A percentile compares a stretch with the other conserved stretches of the same genome.
phyloP scores from a whole-genome alignment of 1,284 basidiomycete species.

The Ustilago shanxiensis region DNA sequence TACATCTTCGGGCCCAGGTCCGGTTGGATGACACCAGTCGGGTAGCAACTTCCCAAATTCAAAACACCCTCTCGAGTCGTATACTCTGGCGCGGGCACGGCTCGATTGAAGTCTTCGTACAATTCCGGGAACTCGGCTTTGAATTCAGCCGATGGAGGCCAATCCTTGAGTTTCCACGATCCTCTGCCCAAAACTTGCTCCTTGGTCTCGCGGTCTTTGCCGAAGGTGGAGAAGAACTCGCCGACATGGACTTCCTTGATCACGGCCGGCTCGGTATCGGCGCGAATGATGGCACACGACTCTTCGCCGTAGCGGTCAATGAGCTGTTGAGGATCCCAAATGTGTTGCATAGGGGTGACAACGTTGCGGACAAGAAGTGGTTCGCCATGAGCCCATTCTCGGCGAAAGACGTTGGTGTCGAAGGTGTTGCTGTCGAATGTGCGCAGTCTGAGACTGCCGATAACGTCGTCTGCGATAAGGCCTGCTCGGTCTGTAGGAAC shows the following conservation, averaged over 20 bases:
- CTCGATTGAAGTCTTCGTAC: slow-evolving; percentile 85
- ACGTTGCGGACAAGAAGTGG: slow-evolving; percentile 56
- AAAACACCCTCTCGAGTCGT: slow-evolving; percentile 87
- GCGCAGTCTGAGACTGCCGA: slow-evolving; percentile 29
- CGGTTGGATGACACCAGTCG: slow-evolving; percentile 82
- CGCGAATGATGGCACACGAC: slow-evolving; percentile 75
- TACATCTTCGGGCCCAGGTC: slow-evolving; percentile 83
- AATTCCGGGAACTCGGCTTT: slow-evolving; percentile 84
- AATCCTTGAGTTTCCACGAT: slow-evolving; percentile 90
- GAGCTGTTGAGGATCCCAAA: slow-evolving; percentile 87
- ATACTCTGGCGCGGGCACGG: slow-evolving; percentile 87
- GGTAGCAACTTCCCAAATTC: slow-evolving; percentile 87
- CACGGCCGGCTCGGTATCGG: slow-evolving; percentile 74
- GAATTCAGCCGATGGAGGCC: slow-evolving; percentile 89
- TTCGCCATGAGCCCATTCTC: slow-evolving; percentile 52
- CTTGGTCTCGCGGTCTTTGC: slow-evolving; percentile 75
- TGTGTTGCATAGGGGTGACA: slow-evolving; percentile 19
- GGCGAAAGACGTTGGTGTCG: slow-evolving; percentile 26
- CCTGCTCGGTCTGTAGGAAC: slow-evolving; percentile 16
- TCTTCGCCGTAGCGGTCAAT: slow-evolving; percentile 75
- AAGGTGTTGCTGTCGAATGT: slow-evolving; percentile 21
- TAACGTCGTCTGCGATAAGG: slow-evolving; percentile 26
- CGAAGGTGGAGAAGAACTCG: slow-evolving; percentile 85
- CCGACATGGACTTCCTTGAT: slow-evolving; percentile 76
- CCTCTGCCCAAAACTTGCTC: slow-evolving; percentile 64